Percentiles rank a stretch among this genome's conserved stretches.
These are phyloP conservation scores for Phylloporus arenicola DNA, from an alignment of 768 basidiomycete genomes.

Conservation along the genomic window DNA sequence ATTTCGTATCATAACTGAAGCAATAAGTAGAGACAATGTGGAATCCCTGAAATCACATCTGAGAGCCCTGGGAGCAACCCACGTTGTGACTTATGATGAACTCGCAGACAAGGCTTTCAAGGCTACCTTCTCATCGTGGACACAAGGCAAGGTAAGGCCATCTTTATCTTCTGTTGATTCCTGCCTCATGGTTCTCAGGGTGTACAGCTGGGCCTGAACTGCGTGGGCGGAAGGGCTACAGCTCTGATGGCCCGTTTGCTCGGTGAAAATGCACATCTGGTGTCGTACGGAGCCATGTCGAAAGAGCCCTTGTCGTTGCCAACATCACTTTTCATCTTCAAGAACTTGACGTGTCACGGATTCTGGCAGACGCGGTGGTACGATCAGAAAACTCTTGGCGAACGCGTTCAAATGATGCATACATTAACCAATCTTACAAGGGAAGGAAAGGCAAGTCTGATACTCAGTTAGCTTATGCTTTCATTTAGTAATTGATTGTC, in stretches of 20 bases:
- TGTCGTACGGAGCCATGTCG: constrained; percentile 91
- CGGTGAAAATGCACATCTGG: constrained; percentile 62
- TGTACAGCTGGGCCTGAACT: constrained; percentile 49
- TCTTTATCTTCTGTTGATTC: constrained; percentile 7
- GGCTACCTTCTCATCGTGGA: constrained; percentile 57
- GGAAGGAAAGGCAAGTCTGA: constrained; percentile 44
- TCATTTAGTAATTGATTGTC: constrained; percentile 3
- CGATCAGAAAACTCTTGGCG: constrained; percentile 38
- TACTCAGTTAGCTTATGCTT: neutral
- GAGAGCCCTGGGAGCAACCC: constrained; percentile 60
- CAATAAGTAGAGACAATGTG: constrained; percentile 44
- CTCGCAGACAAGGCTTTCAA: constrained; percentile 53
- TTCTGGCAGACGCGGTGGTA: constrained; percentile 82
- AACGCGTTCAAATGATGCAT: constrained; percentile 48
- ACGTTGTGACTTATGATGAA: constrained; percentile 75
- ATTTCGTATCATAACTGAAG: neutral
- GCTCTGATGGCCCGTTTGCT: constrained; percentile 64
- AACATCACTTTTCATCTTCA: constrained; percentile 80
- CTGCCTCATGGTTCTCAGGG: constrained; percentile 20
- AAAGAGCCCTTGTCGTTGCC: constrained; percentile 74
- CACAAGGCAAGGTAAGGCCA: constrained; percentile 48
- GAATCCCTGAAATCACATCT: constrained; percentile 47
- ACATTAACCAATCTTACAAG: constrained; percentile 50
- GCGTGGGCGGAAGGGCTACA: constrained; percentile 63
- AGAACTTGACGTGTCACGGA: constrained; percentile 67